Base-by-base conservation (phyloP, 2,329 filamentous ascomycete species). In the Tolypocladium tropicale region DNA sequence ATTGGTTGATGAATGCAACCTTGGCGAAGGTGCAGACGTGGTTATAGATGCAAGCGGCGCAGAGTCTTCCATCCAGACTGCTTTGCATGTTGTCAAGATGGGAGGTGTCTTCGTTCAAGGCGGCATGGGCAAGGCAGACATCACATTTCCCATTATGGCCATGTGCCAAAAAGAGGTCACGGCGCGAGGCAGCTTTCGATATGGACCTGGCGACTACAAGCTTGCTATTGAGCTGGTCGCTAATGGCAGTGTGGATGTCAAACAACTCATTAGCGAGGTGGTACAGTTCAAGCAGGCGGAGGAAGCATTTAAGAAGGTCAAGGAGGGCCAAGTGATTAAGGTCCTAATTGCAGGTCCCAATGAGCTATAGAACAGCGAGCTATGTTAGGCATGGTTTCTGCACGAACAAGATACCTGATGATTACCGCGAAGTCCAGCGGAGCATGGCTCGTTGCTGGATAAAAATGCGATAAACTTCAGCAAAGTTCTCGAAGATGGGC, bases 81-180 rank as follows among this genome's bases (percentile, higher is more conserved):
- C 81, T 34, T 80, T 92, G 64, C 85, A 92, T 71, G 79, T 80
- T 23, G 80, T 91, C 32, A 80, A 85, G 60, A 78, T 78, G 52
- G 89, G 89, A 55, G 89, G 89, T 33, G 85, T 80, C 16, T 93
- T 90, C 65, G 86, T 95, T 11, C 90, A 95, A 74, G 90, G 85
- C 57, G 92, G 91, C 55, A 95, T 96, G 90, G 93, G 93, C 67
- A 88, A 87, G 68, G 73, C 84, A 41, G 89, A 96, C 66, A 92
- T 96, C 70, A 88, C 74, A 10, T 96, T 96, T 76, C 93, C 93
- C 53, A 95, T 97, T 69, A 89, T 93, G 82, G 87, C 89, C 6
- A 79, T 95, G 67, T 95, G 91, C 70, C 80, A 86, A 53, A 96
- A 96, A 76, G 93, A 97, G 77, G 78, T 96, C 53, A 95, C 85